These are phyloP conservation scores for Leavenworthia alabamica DNA, from an alignment of 345 rosid genomes.

Conservation along the genomic window DNA sequence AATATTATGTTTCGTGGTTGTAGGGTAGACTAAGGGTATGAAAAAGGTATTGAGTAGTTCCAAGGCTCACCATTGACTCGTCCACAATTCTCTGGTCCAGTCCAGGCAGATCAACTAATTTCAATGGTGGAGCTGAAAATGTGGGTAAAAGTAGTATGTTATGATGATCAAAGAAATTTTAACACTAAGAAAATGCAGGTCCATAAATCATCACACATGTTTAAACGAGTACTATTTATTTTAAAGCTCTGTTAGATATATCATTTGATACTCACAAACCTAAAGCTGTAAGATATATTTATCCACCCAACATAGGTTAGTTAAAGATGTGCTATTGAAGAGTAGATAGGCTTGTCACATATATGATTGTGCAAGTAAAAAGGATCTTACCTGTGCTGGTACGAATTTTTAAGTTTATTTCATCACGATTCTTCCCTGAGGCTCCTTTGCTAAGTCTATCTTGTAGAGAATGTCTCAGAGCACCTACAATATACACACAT, in stretches of 20 bases:
- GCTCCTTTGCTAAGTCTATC: constrained; percentile 87
- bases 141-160: not conserved
- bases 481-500: too few species aligned
- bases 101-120: constrained; percentile 94
- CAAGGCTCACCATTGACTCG: constrained; percentile 66
- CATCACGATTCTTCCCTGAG: constrained; percentile 80
- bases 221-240: not conserved
- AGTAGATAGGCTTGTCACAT: constrained; percentile 6
- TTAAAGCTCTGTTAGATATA: not conserved
- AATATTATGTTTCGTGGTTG: not conserved
- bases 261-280: constrained; percentile 6
- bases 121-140: constrained; percentile 87
- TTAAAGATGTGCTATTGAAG: constrained; percentile 1
- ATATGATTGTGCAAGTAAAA: constrained; percentile 14
- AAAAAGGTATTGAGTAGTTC: constrained; percentile 3
- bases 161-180: not conserved
- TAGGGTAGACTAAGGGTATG: not conserved
- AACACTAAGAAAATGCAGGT: not conserved
- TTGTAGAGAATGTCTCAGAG: constrained; percentile 84
- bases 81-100: constrained; percentile 92
- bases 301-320: not conserved
- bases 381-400: constrained; percentile 72
- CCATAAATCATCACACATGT: not conserved
- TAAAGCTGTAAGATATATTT: not conserved
- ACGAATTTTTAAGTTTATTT: constrained; percentile 77